Evolutionary conservation across 148 eudicot genomes (phyloP).

Genomic region (Fallopia convolvulus): DNA sequence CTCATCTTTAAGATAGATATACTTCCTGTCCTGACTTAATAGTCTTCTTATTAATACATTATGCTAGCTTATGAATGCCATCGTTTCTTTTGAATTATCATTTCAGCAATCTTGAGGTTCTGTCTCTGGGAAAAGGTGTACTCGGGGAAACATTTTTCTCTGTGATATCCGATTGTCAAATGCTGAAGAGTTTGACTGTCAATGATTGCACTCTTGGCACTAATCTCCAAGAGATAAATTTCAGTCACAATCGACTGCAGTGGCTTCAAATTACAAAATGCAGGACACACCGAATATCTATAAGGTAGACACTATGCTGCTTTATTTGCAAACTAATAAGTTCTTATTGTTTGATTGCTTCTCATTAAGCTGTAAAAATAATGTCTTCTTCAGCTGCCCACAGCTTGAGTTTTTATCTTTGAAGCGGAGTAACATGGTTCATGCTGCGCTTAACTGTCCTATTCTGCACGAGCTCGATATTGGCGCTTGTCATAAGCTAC

Average conservation of each 20-base stretch:
- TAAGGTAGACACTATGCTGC: slow-evolving; percentile 32
- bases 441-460: slow-evolving; percentile 58
- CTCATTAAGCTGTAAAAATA: not conserved
- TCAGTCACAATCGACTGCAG: slow-evolving; percentile 42
- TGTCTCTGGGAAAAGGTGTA: slow-evolving; percentile 50
- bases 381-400: slow-evolving; percentile 42
- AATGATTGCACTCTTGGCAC: slow-evolving; percentile 50
- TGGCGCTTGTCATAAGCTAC: slow-evolving; percentile 63
- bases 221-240: slow-evolving; percentile 47
- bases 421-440: slow-evolving; percentile 64
- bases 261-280: slow-evolving; percentile 51
- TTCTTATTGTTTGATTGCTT: not conserved
- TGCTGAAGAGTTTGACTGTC: slow-evolving; percentile 43
- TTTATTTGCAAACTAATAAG: not conserved
- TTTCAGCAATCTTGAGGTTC: slow-evolving; percentile 53
- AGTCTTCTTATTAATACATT: not conserved
- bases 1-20: slow-evolving; percentile 1
- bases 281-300: slow-evolving; percentile 42
- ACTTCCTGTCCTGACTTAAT: not conserved
- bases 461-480: slow-evolving; percentile 58
- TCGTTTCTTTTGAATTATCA: not conserved
- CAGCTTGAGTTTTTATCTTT: slow-evolving; percentile 54
- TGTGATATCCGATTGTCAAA: slow-evolving; percentile 41
- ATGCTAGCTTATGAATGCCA: slow-evolving; percentile 3
- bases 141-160: slow-evolving; percentile 48